Evolutionary conservation across 805 yeast genomes (phyloP).

Genomic region (Metschnikowia drakensbergensis): DNA sequence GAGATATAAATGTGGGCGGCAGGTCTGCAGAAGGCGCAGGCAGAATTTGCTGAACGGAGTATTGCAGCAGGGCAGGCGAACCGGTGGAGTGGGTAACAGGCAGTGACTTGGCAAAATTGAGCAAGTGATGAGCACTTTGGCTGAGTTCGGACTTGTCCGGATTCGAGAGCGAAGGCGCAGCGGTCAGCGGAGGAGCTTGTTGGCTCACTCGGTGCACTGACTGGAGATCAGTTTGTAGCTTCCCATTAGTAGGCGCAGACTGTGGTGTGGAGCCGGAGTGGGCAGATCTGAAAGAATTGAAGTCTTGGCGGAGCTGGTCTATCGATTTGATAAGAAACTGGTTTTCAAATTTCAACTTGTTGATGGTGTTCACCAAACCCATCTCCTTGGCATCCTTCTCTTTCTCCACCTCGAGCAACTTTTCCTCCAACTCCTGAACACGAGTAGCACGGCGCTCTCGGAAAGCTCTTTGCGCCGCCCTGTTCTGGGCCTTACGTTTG

Average conservation of each 20-base stretch:
- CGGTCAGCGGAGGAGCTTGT: neutral
- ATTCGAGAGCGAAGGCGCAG: neutral
- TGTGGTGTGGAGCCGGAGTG: constrained; percentile 8
- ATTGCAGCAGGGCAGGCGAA: constrained; percentile 26
- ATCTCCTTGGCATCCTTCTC: constrained; percentile 61
- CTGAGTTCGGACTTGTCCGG: constrained; percentile 15
- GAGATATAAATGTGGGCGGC: constrained; percentile 21
- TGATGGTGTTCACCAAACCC: constrained; percentile 49
- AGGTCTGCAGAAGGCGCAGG: constrained; percentile 52
- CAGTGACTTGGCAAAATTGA: constrained; percentile 19
- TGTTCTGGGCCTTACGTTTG: constrained; percentile 82
- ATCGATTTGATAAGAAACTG: constrained; percentile 38
- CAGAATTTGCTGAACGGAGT: constrained; percentile 46
- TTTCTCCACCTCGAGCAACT: constrained; percentile 61
- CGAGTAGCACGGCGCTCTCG: constrained; percentile 82
- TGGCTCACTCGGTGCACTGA: neutral
- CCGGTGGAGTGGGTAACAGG: constrained; percentile 14
- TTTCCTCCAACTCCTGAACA: constrained; percentile 72
- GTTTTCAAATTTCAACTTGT: constrained; percentile 45
- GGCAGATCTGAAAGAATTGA: constrained; percentile 17
- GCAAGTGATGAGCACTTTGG: constrained; percentile 20
- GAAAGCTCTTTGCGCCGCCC: constrained; percentile 93
- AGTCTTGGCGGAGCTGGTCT: constrained; percentile 39
- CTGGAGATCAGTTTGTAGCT: neutral
- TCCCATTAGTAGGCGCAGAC: neutral